Percentiles rank a stretch among this genome's conserved stretches.
These are phyloP conservation scores for Chenopodium berlandieri DNA, from an alignment of 148 eudicot species.

Conservation along the genomic window DNA sequence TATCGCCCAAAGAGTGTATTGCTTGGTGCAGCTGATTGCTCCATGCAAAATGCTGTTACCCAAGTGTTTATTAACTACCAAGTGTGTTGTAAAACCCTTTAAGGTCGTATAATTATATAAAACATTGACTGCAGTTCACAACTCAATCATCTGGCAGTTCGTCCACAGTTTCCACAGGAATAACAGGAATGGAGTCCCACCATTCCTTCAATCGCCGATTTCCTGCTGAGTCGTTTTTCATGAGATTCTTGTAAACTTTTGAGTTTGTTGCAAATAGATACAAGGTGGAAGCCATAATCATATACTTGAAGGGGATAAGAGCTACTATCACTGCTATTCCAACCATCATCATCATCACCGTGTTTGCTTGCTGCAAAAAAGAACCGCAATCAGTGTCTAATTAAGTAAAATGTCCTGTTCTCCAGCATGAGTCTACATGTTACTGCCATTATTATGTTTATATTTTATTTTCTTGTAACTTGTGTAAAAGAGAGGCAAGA, in stretches of 20 bases:
- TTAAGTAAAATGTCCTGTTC: no score
- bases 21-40: background rate
- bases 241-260: conserved; percentile 32
- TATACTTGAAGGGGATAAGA: conserved; percentile 60
- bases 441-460: no score
- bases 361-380: conserved; percentile 60
- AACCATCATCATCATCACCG: conserved; percentile 46
- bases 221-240: conserved; percentile 44
- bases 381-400: background rate
- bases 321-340: conserved; percentile 51
- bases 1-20: background rate
- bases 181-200: conserved; percentile 92
- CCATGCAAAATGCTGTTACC: background rate
- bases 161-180: conserved; percentile 61
- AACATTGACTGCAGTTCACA: background rate
- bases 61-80: background rate
- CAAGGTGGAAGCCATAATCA: conserved; percentile 46
- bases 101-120: background rate
- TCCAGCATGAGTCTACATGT: no score
- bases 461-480: no score
- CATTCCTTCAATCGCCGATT: conserved; percentile 70
- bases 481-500: background rate
- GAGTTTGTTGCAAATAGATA: conserved; percentile 44
- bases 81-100: background rate
- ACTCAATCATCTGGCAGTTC: conserved; percentile 21